phyloP scores from a whole-genome alignment of 1,139 yeast genomes.

The Taphrina sp. region DNA sequence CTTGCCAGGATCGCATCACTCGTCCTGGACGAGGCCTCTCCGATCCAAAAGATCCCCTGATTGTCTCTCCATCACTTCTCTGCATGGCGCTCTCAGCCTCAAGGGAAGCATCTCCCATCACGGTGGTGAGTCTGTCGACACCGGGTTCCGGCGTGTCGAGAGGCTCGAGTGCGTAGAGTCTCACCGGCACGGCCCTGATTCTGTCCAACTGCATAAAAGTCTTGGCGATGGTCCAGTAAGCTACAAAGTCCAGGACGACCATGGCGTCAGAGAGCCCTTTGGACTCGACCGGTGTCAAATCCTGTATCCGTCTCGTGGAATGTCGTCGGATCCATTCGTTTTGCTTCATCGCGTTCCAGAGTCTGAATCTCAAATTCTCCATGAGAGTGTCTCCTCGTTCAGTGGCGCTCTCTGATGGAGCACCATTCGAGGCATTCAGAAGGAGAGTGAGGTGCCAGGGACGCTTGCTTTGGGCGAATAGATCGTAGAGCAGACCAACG shows the following conservation, averaged over 20 bases:
- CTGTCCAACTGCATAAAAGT: not conserved
- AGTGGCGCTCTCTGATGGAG: too few relatives aligned
- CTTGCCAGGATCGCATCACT: not conserved
- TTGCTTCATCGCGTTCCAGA: slow-evolving; percentile 27
- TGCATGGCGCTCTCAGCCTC: too few relatives aligned
- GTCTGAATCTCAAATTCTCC: not conserved
- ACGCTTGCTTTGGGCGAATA: not conserved
- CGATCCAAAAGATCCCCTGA: too few relatives aligned
- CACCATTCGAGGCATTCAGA: too few relatives aligned
- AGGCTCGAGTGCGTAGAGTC: too few relatives aligned
- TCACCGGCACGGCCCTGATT: slow-evolving; percentile 5
- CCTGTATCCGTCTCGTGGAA: not conserved
- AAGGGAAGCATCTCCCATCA: too few relatives aligned
- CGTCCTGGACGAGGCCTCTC: too few relatives aligned
- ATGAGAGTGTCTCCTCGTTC: not conserved
- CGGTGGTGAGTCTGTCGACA: too few relatives aligned
- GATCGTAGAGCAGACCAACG: slow-evolving; percentile 30
- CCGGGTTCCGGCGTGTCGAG: too few relatives aligned
- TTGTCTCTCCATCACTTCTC: too few relatives aligned
- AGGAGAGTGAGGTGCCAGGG: slow-evolving; percentile 10
- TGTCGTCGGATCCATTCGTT: slow-evolving; percentile 3
- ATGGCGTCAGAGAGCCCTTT: not conserved
- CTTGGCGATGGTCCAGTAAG: not conserved
- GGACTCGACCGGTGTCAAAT: slow-evolving; percentile 2
- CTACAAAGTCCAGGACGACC: slow-evolving; percentile 3